These are phyloP conservation scores for Vaccinium darrowii DNA, from an alignment of 148 eudicot species.

Conservation along the genomic window DNA sequence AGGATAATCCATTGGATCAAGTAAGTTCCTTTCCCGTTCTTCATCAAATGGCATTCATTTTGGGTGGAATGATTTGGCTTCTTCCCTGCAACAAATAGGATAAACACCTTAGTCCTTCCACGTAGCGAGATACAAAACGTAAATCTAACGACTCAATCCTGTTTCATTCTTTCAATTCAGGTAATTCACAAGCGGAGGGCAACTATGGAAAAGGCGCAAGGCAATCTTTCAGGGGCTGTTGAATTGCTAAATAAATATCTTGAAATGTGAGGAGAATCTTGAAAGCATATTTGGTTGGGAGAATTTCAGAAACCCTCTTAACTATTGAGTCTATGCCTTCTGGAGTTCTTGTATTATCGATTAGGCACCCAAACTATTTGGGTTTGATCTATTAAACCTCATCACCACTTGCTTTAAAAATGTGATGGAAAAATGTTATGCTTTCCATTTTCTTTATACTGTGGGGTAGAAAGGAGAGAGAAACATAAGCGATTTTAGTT, in stretches of 20 bases:
- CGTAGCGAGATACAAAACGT: not conserved
- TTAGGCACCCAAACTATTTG: not conserved
- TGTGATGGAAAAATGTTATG: not conserved
- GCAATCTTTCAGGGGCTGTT: conserved; percentile 72
- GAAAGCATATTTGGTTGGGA: not conserved
- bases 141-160: not conserved
- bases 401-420: not conserved
- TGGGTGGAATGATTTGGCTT: not conserved
- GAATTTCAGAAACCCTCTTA: not conserved
- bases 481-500: too few relatives aligned
- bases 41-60: not conserved
- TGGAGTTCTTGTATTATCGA: not conserved
- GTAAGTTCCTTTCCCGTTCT: conserved; percentile 31
- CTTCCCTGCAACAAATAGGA: conserved; percentile 8
- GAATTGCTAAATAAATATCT: conserved; percentile 75
- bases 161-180: conserved; percentile 34
- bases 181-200: conserved; percentile 77
- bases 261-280: conserved; percentile 62
- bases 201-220: conserved; percentile 91
- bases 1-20: conserved; percentile 82
- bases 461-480: too few relatives aligned
- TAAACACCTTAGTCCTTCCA: not conserved
- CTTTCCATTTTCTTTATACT: too few relatives aligned
- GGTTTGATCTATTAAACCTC: too few relatives aligned
- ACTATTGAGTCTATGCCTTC: not conserved